These are phyloP conservation scores for Phaffomyces antillensis DNA, from an alignment of 805 yeast species.

Conservation along the genomic window DNA sequence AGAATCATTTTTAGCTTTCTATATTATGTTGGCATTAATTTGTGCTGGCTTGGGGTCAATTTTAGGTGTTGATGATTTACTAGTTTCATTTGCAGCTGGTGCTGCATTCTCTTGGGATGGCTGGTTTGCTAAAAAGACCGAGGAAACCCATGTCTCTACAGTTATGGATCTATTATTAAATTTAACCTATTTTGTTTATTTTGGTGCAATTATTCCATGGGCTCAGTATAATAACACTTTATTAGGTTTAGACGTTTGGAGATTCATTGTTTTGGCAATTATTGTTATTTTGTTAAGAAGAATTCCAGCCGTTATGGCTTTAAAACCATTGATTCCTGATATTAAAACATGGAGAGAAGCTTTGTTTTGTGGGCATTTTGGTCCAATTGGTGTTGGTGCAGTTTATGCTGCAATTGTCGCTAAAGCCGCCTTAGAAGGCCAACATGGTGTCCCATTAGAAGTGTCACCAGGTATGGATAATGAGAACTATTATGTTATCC, in stretches of 20 bases:
- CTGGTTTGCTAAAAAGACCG: conserved; percentile 74
- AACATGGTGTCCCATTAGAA: conserved; percentile 49
- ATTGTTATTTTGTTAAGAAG: conserved; percentile 71
- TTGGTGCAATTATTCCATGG: conserved; percentile 93
- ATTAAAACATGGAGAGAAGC: conserved; percentile 92
- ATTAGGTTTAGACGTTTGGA: conserved; percentile 71
- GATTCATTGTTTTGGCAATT: conserved; percentile 66
- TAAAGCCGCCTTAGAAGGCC: conserved; percentile 58
- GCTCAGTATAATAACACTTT: conserved; percentile 53
- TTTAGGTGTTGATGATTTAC: conserved; percentile 81
- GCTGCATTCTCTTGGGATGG: conserved; percentile 94
- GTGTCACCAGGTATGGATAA: conserved; percentile 38
- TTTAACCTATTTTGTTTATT: conserved; percentile 80
- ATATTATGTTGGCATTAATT: conserved; percentile 71
- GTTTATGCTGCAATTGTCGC: conserved; percentile 78
- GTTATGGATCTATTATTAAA: conserved; percentile 82
- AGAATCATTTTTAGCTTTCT: conserved; percentile 82
- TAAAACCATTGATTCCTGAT: conserved; percentile 80
- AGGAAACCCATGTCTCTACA: conserved; percentile 80
- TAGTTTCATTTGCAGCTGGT: conserved; percentile 89
- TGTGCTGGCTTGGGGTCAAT: conserved; percentile 89
- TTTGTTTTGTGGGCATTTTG: conserved; percentile 88
- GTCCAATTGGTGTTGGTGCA: conserved; percentile 95
- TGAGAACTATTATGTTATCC: conserved; percentile 52
- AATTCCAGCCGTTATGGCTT: conserved; percentile 69